Evolutionary conservation across 208 protist species (phyloP).

Genomic region (Entamoeba dispar): DNA sequence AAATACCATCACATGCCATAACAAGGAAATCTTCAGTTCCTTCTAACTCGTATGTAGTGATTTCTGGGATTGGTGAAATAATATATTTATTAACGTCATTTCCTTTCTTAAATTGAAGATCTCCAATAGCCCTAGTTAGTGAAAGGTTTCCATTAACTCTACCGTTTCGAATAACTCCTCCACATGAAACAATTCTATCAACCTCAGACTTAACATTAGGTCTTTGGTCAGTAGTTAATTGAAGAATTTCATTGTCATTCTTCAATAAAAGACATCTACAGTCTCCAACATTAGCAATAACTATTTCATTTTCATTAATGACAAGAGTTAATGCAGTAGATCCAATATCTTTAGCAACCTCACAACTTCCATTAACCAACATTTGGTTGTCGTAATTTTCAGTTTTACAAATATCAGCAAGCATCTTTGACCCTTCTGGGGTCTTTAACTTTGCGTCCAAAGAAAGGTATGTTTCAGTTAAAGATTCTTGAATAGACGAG

Average conservation of each 20-base stretch:
- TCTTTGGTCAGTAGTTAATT: conserved; percentile 1
- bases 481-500: neutral
- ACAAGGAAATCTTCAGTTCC: neutral
- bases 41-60: neutral
- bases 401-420: neutral
- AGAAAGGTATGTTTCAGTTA: neutral
- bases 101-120: neutral
- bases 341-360: neutral
- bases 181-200: neutral
- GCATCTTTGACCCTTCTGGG: neutral
- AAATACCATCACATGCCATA: conserved; percentile 15
- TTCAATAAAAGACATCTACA: neutral
- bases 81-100: conserved; percentile 29
- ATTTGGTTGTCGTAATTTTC: neutral
- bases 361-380: neutral
- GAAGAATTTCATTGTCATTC: neutral
- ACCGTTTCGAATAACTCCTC: conserved; percentile 2
- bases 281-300: neutral
- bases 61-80: neutral
- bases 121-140: neutral
- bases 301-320: neutral
- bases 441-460: neutral
- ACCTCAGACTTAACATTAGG: neutral
- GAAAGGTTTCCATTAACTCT: conserved; percentile 4
- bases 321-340: neutral